phyloP scores from a whole-genome alignment of 2,329 filamentous ascomycete genomes.

The Talaromyces marneffei region DNA sequence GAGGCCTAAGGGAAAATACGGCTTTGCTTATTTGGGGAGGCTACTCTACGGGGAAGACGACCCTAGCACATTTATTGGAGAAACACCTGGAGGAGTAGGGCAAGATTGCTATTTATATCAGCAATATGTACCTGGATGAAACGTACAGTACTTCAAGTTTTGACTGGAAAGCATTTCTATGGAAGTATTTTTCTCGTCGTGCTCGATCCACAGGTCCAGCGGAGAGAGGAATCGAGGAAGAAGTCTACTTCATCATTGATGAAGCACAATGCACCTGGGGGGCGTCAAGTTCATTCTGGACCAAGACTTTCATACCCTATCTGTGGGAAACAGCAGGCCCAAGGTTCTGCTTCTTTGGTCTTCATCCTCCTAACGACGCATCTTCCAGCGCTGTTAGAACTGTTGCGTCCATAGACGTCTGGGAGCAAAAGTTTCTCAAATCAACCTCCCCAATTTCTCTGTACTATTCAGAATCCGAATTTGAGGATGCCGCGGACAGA shows the following conservation, averaged over 20 bases:
- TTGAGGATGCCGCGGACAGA: not conserved
- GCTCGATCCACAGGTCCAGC: not conserved
- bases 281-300: not conserved
- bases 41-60: not conserved
- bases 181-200: not conserved
- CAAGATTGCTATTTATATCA: not conserved
- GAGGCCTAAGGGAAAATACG: not conserved
- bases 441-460: not conserved
- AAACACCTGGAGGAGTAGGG: not conserved
- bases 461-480: not conserved
- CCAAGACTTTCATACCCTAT: not conserved
- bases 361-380: not conserved
- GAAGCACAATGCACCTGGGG: not conserved
- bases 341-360: not conserved
- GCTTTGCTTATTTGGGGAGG: not conserved
- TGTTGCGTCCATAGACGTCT: not conserved
- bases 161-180: not conserved
- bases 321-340: not conserved
- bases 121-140: not conserved
- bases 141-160: not conserved
- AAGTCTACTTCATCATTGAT: not conserved
- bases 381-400: not conserved
- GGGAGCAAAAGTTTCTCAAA: not conserved
- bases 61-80: not conserved
- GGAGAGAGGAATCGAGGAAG: not conserved